Percentiles rank a stretch among this genome's conserved stretches.
Conservation (phyloP, 768 basidiomycete genomes). For the Auricularia sp. region DNA sequence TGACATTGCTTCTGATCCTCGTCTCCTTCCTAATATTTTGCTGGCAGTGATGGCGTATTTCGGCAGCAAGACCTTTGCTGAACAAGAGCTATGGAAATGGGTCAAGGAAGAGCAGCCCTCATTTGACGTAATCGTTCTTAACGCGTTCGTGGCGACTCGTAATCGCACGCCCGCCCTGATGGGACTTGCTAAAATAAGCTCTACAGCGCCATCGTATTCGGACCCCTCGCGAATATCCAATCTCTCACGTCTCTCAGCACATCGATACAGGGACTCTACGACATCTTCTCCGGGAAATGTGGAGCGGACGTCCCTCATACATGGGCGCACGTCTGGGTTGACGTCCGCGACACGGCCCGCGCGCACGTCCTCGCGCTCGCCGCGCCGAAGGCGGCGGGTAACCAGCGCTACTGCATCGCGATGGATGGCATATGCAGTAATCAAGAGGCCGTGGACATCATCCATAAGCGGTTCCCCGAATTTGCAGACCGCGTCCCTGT, state of each 20-base stretch:
- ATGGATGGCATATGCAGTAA: background rate
- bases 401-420: background rate
- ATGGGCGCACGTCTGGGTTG: background rate
- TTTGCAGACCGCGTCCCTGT: background rate
- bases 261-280: background rate
- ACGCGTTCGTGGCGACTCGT: background rate
- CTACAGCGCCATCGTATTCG: background rate
- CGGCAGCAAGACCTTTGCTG: constrained; percentile 4
- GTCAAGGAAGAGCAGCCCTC: background rate
- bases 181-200: background rate
- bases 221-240: background rate
- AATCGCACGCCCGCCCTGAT: background rate
- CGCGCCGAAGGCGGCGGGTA: background rate
- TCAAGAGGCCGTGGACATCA: background rate
- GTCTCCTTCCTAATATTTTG: background rate
- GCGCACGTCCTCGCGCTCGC: constrained; percentile 2
- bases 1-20: background rate
- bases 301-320: background rate
- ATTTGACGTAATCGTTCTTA: background rate
- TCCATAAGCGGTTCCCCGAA: background rate
- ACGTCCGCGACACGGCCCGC: constrained; percentile 3
- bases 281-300: background rate
- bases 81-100: background rate
- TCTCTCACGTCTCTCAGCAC: background rate
- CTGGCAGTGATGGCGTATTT: background rate